These are phyloP conservation scores for Diplodia intermedia DNA, from an alignment of 2,329 filamentous ascomycete species.

Conservation along the genomic window DNA sequence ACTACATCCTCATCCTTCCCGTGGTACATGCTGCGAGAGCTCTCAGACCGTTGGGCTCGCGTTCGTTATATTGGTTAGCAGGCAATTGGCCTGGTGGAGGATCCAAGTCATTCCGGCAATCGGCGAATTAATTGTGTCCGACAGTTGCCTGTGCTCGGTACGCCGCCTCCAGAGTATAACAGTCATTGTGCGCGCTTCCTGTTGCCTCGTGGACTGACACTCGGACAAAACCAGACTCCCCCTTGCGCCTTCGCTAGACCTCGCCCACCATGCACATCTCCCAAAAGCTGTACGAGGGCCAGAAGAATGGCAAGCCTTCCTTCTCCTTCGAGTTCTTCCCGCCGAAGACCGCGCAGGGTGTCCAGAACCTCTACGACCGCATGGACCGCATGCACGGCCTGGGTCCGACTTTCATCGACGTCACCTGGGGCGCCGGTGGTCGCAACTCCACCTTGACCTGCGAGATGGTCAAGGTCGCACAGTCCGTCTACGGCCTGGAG, in stretches of 20 bases:
- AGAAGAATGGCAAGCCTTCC: conserved; percentile 78
- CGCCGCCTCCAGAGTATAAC: conserved; percentile 8
- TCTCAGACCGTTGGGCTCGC: conserved; percentile 59
- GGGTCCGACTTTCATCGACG: conserved; percentile 94
- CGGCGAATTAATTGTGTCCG: conserved; percentile 23
- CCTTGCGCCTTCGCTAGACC: neutral
- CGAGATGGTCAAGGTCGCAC: conserved; percentile 96
- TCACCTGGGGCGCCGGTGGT: conserved; percentile 97
- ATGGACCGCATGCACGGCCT: conserved; percentile 99
- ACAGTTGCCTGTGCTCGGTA: neutral
- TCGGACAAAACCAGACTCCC: conserved; percentile 1
- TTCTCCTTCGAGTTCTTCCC: conserved; percentile 99
- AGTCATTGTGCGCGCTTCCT: conserved; percentile 8
- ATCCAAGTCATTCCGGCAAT: conserved; percentile 7
- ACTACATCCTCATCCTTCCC: conserved; percentile 9
- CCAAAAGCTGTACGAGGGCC: conserved; percentile 84
- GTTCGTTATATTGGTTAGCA: conserved; percentile 55
- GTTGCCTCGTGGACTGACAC: neutral
- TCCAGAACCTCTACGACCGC: conserved; percentile 98
- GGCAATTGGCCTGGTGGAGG: conserved; percentile 32
- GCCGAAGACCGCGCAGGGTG: conserved; percentile 94
- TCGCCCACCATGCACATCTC: conserved; percentile 85
- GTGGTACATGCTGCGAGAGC: conserved; percentile 61
- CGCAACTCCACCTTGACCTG: conserved; percentile 89
- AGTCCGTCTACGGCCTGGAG: conserved; percentile 93